Evolutionary conservation across 495 filamentous ascomycete genomes (phyloP).

Genomic region (Lasiosphaeria miniovina): DNA sequence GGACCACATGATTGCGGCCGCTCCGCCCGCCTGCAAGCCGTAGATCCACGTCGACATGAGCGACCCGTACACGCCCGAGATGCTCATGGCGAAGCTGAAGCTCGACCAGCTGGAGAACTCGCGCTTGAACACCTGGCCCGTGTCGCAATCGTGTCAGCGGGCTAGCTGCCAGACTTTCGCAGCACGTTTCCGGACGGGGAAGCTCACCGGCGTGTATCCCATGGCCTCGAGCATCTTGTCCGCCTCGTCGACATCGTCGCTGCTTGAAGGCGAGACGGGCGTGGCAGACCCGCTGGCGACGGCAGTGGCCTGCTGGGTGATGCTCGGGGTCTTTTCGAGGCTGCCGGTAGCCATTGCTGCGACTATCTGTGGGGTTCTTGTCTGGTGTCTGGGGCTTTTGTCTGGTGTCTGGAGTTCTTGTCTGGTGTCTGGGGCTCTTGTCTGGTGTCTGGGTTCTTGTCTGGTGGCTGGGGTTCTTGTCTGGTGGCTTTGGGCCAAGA

Average conservation of each 20-base stretch:
- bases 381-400: too few species aligned
- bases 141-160: background rate
- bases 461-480: too few species aligned
- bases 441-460: too few species aligned
- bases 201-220: constrained; percentile 32
- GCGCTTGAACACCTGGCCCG: constrained; percentile 56
- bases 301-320: background rate
- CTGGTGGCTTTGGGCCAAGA: too few species aligned
- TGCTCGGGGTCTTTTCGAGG: constrained; percentile 9
- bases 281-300: background rate
- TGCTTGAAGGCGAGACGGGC: constrained; percentile 3
- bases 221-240: constrained; percentile 33
- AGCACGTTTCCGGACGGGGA: background rate
- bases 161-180: background rate
- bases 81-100: constrained; percentile 63
- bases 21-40: constrained; percentile 58
- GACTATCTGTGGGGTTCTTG: too few species aligned
- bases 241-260: constrained; percentile 22
- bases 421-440: too few species aligned
- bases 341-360: background rate
- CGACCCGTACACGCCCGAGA: constrained; percentile 58
- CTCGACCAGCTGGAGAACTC: constrained; percentile 61
- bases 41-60: constrained; percentile 61
- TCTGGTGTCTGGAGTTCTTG: too few species aligned
- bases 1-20: constrained; percentile 60